phyloP scores from a whole-genome alignment of 495 filamentous ascomycete genomes.

The Mycothermus thermophilus region DNA sequence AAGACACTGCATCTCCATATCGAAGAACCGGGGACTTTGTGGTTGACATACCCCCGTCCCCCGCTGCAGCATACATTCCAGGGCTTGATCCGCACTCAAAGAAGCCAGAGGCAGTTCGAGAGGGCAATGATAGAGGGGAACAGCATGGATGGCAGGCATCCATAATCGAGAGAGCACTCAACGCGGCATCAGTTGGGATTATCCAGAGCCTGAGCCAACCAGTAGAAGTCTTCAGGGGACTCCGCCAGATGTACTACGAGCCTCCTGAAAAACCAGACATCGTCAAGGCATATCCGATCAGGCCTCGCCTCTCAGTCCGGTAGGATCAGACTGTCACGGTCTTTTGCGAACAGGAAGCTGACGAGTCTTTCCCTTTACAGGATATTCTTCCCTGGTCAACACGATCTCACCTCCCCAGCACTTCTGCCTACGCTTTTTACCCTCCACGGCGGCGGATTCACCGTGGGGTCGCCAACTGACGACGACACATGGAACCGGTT shows the following conservation, averaged over 20 bases:
- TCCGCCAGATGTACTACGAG: conserved; percentile 16
- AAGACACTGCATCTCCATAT: too few species aligned
- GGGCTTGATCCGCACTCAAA: neutral
- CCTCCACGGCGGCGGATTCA: conserved; percentile 29
- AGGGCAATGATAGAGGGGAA: too few species aligned
- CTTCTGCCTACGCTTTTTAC: conserved; percentile 23
- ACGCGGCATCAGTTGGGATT: conserved; percentile 16
- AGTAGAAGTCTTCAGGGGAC: conserved; percentile 12
- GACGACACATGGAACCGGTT: conserved; percentile 27
- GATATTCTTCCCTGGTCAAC: conserved; percentile 25
- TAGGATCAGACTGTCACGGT: conserved; percentile 11
- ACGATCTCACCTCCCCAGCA: conserved; percentile 18
- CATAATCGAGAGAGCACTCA: conserved; percentile 14
- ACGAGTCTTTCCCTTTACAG: conserved; percentile 6
- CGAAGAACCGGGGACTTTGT: conserved; percentile 8
- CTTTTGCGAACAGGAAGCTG: neutral
- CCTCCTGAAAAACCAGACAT: conserved; percentile 14
- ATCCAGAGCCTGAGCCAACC: conserved; percentile 11
- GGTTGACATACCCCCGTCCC: conserved; percentile 11
- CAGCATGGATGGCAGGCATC: conserved; percentile 16
- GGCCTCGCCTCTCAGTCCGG: conserved; percentile 24
- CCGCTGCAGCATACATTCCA: conserved; percentile 6
- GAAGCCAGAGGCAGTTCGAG: neutral
- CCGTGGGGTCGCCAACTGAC: conserved; percentile 17
- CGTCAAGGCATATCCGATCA: conserved; percentile 21